phyloP scores from a whole-genome alignment of 441 rosid species.

The Syzygium malaccense region DNA sequence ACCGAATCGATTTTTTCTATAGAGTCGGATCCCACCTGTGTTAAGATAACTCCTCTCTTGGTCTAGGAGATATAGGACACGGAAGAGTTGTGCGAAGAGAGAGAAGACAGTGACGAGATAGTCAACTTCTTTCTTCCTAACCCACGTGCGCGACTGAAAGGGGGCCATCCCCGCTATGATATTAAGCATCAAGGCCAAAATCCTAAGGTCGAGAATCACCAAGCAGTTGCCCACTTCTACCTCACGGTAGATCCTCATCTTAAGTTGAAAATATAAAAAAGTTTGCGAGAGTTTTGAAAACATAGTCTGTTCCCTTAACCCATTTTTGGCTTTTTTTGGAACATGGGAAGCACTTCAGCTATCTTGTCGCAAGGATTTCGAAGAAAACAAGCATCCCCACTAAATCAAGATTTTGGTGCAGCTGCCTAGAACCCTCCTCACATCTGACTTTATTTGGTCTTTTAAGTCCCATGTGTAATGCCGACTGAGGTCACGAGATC shows the following conservation, averaged over 20 bases:
- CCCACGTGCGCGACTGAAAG: not conserved
- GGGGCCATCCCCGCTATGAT: not conserved
- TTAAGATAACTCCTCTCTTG: not conserved
- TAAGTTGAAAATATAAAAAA: not conserved
- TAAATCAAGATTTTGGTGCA: not conserved
- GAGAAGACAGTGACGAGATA: not conserved
- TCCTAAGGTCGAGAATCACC: not conserved
- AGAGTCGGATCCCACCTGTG: not conserved
- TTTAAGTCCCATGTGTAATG: not conserved
- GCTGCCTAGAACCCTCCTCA: not conserved
- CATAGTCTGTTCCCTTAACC: not conserved
- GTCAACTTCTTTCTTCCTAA: not conserved
- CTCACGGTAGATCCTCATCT: not conserved
- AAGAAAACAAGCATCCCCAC: not conserved
- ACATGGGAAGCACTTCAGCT: not conserved
- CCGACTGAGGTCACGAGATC: not conserved
- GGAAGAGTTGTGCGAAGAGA: not conserved
- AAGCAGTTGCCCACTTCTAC: not conserved
- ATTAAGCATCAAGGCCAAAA: not conserved
- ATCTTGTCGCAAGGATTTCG: not conserved
- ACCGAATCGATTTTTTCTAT: not conserved
- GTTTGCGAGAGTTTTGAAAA: not conserved
- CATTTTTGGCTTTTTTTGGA: not conserved
- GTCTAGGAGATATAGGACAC: not conserved
- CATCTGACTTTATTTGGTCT: not conserved